phyloP scores from a whole-genome alignment of 768 basidiomycete species.

The Naganishia antarctica region DNA sequence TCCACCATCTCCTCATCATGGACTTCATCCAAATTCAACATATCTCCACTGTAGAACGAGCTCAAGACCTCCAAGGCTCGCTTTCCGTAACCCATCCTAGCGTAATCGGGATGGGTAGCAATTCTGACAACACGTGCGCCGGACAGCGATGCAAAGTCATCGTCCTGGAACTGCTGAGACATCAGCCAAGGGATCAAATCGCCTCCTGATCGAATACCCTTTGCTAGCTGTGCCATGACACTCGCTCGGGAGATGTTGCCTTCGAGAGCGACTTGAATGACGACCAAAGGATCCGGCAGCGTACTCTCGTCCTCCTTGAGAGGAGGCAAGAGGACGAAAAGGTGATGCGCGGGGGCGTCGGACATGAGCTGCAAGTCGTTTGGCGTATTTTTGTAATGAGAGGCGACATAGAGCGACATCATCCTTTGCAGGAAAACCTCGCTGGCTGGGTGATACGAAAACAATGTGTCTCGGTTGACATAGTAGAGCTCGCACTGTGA shows the following conservation, averaged over 20 bases:
- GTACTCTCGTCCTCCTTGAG: constrained; percentile 82
- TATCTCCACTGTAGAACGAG: constrained; percentile 87
- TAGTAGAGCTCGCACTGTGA: constrained; percentile 90
- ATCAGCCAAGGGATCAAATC: constrained; percentile 98
- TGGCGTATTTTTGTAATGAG: constrained; percentile 98
- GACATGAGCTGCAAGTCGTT: constrained; percentile 97
- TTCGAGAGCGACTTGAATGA: constrained; percentile 91
- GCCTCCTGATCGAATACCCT: constrained; percentile 80
- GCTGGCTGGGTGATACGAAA: constrained; percentile 95
- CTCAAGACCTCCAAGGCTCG: constrained; percentile 80
- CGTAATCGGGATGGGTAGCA: constrained; percentile 92
- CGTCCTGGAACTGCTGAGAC: constrained; percentile 87
- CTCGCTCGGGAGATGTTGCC: constrained; percentile 80
- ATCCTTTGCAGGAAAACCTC: constrained; percentile 95
- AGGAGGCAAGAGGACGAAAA: constrained; percentile 92
- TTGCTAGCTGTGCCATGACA: constrained; percentile 76
- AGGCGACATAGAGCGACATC: constrained; percentile 96
- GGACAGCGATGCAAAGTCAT: constrained; percentile 81
- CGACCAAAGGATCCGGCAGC: constrained; percentile 90
- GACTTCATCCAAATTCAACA: constrained; percentile 76
- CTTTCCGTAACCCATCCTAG: constrained; percentile 96
- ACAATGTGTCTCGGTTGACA: constrained; percentile 90
- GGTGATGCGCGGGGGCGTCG: constrained; percentile 92
- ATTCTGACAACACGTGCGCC: constrained; percentile 88
- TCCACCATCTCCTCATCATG: constrained; percentile 53